These are phyloP conservation scores for Trichoderma koningiopsis DNA, from an alignment of 2,329 filamentous ascomycete genomes.

Conservation along the genomic window DNA sequence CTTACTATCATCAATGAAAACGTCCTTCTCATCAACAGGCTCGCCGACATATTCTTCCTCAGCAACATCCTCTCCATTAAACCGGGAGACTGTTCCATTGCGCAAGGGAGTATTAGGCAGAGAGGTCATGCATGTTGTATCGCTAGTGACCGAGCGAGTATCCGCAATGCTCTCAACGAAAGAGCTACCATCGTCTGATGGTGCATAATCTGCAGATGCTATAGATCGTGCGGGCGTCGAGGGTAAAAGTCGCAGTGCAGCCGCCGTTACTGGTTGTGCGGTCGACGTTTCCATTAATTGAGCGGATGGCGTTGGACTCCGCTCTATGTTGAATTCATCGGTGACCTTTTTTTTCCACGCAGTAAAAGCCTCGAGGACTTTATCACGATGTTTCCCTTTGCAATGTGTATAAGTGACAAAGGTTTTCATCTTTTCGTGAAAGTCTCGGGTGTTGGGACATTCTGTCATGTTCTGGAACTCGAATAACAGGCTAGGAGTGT, in stretches of 20 bases:
- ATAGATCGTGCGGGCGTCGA: neutral
- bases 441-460: neutral
- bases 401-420: slow-evolving; percentile 15
- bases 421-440: neutral
- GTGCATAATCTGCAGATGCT: neutral
- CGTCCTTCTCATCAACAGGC: neutral
- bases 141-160: neutral
- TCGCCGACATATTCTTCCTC: neutral
- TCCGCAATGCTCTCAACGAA: neutral
- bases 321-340: neutral
- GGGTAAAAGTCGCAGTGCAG: neutral
- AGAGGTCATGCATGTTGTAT: slow-evolving; percentile 1
- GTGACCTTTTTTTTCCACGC: neutral
- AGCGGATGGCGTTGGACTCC: neutral
- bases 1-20: neutral
- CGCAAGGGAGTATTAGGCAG: neutral
- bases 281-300: neutral
- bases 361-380: neutral
- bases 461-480: slow-evolving; percentile 5
- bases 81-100: neutral
- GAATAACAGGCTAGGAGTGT: neutral
- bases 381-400: neutral
- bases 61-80: neutral
- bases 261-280: neutral
- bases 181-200: slow-evolving; percentile 9